Evolutionary conservation across 331 rosid species (phyloP).

Genomic region (Acacia concinna): DNA sequence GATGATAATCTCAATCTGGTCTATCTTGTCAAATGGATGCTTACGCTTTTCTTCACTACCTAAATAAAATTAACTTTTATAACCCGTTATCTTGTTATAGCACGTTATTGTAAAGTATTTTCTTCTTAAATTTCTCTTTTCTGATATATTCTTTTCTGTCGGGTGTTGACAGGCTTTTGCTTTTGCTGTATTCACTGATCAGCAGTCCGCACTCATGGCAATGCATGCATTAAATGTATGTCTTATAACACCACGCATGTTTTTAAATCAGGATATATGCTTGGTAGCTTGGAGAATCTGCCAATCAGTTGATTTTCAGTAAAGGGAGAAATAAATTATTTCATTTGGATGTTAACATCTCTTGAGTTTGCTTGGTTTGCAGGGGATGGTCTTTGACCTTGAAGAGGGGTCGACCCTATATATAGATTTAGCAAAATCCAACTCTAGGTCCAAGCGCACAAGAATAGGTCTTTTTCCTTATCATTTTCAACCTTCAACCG

Average conservation of each 20-base stretch:
- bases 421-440: slow-evolving; percentile 93
- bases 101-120: background rate
- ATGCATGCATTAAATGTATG: slow-evolving; percentile 86
- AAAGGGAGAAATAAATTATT: background rate
- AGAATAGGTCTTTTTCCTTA: slow-evolving; percentile 51
- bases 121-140: background rate
- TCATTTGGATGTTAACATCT: slow-evolving; percentile 16
- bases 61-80: background rate
- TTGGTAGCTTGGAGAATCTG: background rate
- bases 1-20: background rate
- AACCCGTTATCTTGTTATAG: background rate
- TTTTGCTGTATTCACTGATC: slow-evolving; percentile 83
- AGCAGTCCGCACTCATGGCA: slow-evolving; percentile 78
- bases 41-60: background rate
- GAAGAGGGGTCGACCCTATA: slow-evolving; percentile 83
- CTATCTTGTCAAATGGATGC: background rate
- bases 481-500: slow-evolving; percentile 5
- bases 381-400: slow-evolving; percentile 98
- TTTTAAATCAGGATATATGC: slow-evolving; percentile 2
- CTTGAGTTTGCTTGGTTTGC: slow-evolving; percentile 39
- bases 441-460: slow-evolving; percentile 84
- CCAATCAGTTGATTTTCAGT: background rate
- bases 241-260: background rate
- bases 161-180: slow-evolving; percentile 71
- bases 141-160: slow-evolving; percentile 10